Evolutionary conservation across 192 early-diverging fungal species (phyloP).

Genomic region (Rhizophagus clarus): DNA sequence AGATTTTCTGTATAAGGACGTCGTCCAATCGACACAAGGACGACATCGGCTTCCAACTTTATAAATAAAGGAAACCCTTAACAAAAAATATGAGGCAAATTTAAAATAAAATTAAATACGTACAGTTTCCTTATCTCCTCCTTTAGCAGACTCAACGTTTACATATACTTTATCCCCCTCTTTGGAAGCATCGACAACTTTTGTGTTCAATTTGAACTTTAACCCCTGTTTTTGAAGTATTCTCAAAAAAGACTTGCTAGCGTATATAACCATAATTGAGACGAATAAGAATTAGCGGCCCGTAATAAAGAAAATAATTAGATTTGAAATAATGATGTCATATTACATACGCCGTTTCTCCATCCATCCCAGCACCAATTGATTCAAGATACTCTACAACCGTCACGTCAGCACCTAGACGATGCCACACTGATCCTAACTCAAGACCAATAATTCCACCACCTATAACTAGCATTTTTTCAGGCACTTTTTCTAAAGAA

Average conservation of each 20-base stretch:
- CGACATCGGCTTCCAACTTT: slow-evolving; percentile 86
- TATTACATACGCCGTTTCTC: slow-evolving; percentile 78
- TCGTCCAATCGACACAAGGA: slow-evolving; percentile 93
- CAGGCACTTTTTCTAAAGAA: slow-evolving; percentile 88
- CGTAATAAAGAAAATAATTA: not conserved
- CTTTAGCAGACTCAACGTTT: slow-evolving; percentile 88
- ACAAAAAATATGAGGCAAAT: slow-evolving; percentile 8
- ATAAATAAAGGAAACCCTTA: not conserved
- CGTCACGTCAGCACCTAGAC: slow-evolving; percentile 92
- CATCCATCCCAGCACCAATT: slow-evolving; percentile 97
- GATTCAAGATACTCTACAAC: slow-evolving; percentile 93
- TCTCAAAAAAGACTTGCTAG: slow-evolving; percentile 87
- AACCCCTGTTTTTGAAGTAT: slow-evolving; percentile 93
- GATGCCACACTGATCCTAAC: slow-evolving; percentile 97
- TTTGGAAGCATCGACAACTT: slow-evolving; percentile 88
- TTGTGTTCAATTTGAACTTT: slow-evolving; percentile 98
- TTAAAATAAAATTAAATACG: not conserved
- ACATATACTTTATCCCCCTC: slow-evolving; percentile 86
- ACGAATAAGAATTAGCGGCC: not conserved
- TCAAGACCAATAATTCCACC: slow-evolving; percentile 99
- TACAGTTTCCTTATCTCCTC: slow-evolving; percentile 77
- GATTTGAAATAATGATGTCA: not conserved
- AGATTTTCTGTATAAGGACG: slow-evolving; percentile 92
- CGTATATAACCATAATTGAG: not conserved
- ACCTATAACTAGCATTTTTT: slow-evolving; percentile 99